Evolutionary conservation across 768 basidiomycete species (phyloP), one percentile per base, ranked within the genome.

Genomic region (Leccinum obscurum): DNA sequence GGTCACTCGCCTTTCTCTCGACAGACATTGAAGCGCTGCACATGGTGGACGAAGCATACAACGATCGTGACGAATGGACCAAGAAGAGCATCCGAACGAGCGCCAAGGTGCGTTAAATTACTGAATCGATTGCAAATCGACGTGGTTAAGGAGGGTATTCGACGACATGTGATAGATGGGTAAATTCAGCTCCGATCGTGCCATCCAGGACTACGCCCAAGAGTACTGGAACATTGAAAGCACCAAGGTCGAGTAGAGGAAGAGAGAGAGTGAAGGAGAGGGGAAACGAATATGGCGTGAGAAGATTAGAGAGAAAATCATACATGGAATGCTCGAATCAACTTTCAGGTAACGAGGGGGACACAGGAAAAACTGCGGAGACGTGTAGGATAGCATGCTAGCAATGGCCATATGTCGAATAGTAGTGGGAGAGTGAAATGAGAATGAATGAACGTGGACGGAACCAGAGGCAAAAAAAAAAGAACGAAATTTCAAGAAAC

Each of bases 171-270:
- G 59, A 55, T 61, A 69, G 85, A 98, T 97, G 95, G 95, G 94
- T 74, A 95, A 95, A 70, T 98, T 98, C 80, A 94, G 93, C 73
- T 92, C 91, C 35, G 96, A 98, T 72, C 83, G 95, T 55, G 92
- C 93, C 4, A 95, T 97, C 69, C 85, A 86, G 65, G 90, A 94
- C 72, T 96, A 96, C 67, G 94, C 93, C 1, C 93, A 96, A 75
- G 85, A 87, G 67, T 90, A 87, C 74, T 91, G 89, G 89, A 91
- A 89, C 71, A 78, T 90, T 44, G 89, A 91, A 67, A 77, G 81
- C 58, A 67, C 64, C 62, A 74, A 70, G 37, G 66, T 77, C 49
- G 61, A 73, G 44, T 75, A 62, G 34, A n/a, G 15, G 52, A 41
- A 30, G 20, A 59, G 34, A 3, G 41, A 3, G 9, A n/a, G 17